Percentiles rank a stretch among this genome's conserved stretches.
Conservation (phyloP, 2,329 filamentous ascomycete species). For the Hypoxylon sp. region DNA sequence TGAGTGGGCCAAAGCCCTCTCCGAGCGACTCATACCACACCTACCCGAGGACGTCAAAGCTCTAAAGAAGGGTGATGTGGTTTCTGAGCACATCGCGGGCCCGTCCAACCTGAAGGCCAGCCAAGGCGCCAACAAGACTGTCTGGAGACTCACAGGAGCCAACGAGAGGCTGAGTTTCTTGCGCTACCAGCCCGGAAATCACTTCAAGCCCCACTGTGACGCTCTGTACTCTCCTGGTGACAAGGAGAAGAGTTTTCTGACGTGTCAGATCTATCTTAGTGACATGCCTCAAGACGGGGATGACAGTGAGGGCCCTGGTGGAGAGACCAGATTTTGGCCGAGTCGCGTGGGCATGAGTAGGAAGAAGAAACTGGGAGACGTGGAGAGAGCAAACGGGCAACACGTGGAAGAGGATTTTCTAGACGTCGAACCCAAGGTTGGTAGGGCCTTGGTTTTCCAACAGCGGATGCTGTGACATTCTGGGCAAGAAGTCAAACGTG, state of each 20-base stretch:
- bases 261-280: conserved; percentile 53
- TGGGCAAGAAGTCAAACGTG: conserved; percentile 52
- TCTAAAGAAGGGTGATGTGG: conserved; percentile 41
- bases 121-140: conserved; percentile 47
- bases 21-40: conserved; percentile 41
- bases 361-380: conserved; percentile 39
- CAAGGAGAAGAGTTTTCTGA: conserved; percentile 53
- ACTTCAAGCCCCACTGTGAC: conserved; percentile 64
- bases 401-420: conserved; percentile 43
- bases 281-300: conserved; percentile 42
- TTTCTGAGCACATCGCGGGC: conserved; percentile 47
- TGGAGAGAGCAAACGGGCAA: conserved; percentile 9
- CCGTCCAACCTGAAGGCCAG: conserved; percentile 47
- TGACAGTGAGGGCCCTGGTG: conserved; percentile 34
- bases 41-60: conserved; percentile 46
- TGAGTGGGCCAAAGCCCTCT: conserved; percentile 46
- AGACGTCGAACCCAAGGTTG: conserved; percentile 52
- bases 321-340: conserved; percentile 49
- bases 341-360: conserved; percentile 49
- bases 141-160: conserved; percentile 57
- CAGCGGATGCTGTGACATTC: conserved; percentile 55
- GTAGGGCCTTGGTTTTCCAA: conserved; percentile 54
- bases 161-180: conserved; percentile 74
- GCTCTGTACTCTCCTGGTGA: conserved; percentile 45
- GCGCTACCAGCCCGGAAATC: conserved; percentile 71